Percentiles rank a stretch among this genome's conserved stretches.
phyloP scores from a whole-genome alignment of 1,139 yeast genomes.

The Martiniozyma asiatica region DNA sequence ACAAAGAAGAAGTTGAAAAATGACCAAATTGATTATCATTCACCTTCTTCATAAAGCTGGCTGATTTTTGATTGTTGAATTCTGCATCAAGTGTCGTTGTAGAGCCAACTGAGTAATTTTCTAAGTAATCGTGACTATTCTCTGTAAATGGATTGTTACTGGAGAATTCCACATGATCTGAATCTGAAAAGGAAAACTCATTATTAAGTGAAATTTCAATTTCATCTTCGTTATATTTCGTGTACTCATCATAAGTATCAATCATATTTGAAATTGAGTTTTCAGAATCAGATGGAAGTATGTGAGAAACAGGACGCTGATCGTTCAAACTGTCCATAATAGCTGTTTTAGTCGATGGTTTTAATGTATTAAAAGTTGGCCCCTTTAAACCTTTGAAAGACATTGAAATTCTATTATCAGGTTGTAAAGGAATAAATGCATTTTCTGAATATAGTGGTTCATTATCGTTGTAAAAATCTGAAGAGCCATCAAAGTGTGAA shows the following conservation, averaged over 20 bases:
- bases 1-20: slow-evolving; percentile 8
- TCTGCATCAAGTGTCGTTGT: too few species aligned
- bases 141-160: neutral
- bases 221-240: too few species aligned
- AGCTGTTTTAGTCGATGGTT: slow-evolving; percentile 18
- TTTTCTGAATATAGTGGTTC: neutral
- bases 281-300: slow-evolving; percentile 13
- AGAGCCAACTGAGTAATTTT: too few species aligned
- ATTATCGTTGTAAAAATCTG: too few species aligned
- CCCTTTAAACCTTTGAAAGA: slow-evolving; percentile 55
- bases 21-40: slow-evolving; percentile 5
- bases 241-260: slow-evolving; percentile 4
- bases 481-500: too few species aligned
- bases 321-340: slow-evolving; percentile 17
- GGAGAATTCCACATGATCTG: neutral
- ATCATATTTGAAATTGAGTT: slow-evolving; percentile 8
- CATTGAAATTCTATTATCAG: slow-evolving; percentile 43
- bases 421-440: slow-evolving; percentile 1
- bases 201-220: too few species aligned
- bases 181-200: neutral
- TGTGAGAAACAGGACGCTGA: slow-evolving; percentile 5
- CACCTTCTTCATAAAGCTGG: slow-evolving; percentile 7
- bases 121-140: neutral
- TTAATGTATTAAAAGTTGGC: slow-evolving; percentile 28
- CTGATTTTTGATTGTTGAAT: too few species aligned